Base-by-base conservation (phyloP, 1,284 basidiomycete genomes). In the Melampsora larici-populina region DNA sequence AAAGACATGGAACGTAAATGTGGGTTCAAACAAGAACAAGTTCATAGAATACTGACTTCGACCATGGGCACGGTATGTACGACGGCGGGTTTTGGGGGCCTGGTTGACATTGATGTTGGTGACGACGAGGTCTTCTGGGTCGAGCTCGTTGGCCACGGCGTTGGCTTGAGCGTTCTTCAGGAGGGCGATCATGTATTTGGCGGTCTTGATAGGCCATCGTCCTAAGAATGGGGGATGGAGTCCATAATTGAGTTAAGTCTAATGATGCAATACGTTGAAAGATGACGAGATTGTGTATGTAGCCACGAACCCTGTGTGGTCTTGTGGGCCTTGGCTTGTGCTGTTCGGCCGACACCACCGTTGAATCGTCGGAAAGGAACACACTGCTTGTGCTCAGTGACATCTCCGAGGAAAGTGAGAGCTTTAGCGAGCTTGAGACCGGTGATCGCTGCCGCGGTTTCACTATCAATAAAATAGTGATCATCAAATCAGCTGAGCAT, bases 191-290 rank as follows among this genome's bases (percentile, higher is more conserved):
- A 99, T 90, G 89, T 95, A 97, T 86, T 92, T 91, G 86, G 97
- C 90, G 79, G 96, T 98, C 88, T 99, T 99, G 88, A 94, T 94
- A 85, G 97, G 97, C 97, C 97, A 99, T 85, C 97, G 97, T 91
- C 97, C 85, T 84, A 70, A 65, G 51, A 51, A 21, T 18, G n/a
- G 36, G 55, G 63, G 24, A 77, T 26, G 33, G 62, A 40, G 68
- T 17, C 43, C 55, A 78, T 78, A 66, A 79, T 70, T 43, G 24
- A 18, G 60, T 36, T 49, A 70, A 1, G n/a, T 31, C 48, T 43
- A 13, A 33, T 2, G 29, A 26, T 4, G 36, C 36, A 36, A 36
- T 3, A 70, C n/a, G 21, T 62, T 48, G 29, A 21, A 46, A 64
- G 31, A 43, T 18, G 33, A 48, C 31, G 31, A 3, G 36, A 4